These are phyloP conservation scores for Venturiaceae sp. DNA, from an alignment of 2,329 filamentous ascomycete species.

Conservation along the genomic window DNA sequence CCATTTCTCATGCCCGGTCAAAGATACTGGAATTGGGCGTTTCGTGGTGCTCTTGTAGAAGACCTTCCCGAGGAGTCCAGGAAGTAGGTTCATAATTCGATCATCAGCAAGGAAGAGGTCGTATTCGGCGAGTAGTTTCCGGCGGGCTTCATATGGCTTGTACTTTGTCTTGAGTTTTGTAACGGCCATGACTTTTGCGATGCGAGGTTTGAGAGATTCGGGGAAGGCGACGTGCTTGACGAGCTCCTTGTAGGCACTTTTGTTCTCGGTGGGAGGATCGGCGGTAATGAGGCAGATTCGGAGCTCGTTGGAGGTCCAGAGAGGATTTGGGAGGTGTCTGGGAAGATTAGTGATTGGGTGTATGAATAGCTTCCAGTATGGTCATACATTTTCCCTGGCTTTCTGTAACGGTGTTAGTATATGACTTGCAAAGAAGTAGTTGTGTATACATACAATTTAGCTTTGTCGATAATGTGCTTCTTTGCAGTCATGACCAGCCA, in stretches of 20 bases:
- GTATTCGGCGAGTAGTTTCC: slow-evolving; percentile 76
- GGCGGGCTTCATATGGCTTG: slow-evolving; percentile 76
- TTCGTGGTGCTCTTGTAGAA: slow-evolving; percentile 82
- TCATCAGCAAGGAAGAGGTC: slow-evolving; percentile 93
- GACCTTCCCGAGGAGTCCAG: slow-evolving; percentile 74
- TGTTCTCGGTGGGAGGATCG: slow-evolving; percentile 40
- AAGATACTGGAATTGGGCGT: slow-evolving; percentile 72
- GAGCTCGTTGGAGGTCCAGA: slow-evolving; percentile 55
- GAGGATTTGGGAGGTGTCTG: slow-evolving; percentile 58
- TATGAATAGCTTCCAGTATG: no score
- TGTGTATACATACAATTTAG: slow-evolving; percentile 48
- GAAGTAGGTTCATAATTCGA: slow-evolving; percentile 63
- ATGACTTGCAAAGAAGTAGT: no score
- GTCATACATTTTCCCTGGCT: slow-evolving; percentile 9
- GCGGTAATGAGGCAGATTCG: slow-evolving; percentile 82
- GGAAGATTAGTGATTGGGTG: slow-evolving; percentile 7
- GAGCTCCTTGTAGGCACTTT: slow-evolving; percentile 84
- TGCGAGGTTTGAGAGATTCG: slow-evolving; percentile 34
- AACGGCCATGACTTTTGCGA: slow-evolving; percentile 62
- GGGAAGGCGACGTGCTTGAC: slow-evolving; percentile 58
- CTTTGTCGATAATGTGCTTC: slow-evolving; percentile 61
- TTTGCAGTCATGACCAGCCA: slow-evolving; percentile 56
- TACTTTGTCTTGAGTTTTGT: slow-evolving; percentile 83
- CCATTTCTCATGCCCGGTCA: slow-evolving; percentile 47
- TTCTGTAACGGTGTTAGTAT: background rate